These are phyloP conservation scores for Claviceps africana DNA, from an alignment of 2,329 filamentous ascomycete species.

Conservation along the genomic window DNA sequence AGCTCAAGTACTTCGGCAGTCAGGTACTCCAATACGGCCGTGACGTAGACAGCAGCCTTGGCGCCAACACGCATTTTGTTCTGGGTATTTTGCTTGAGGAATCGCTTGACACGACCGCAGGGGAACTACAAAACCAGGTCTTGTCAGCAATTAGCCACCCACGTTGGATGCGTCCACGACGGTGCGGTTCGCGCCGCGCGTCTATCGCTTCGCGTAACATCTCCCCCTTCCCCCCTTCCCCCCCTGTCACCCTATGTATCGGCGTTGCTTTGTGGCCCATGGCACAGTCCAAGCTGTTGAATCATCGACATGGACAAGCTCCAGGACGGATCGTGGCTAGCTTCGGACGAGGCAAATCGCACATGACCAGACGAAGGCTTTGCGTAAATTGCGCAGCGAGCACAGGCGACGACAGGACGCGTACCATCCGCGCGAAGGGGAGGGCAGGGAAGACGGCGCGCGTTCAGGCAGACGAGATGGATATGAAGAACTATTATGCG, in stretches of 20 bases:
- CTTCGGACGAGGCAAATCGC: not conserved
- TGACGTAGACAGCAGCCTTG: constrained; percentile 96
- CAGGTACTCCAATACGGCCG: constrained; percentile 93
- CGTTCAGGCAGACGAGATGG: too few relatives aligned
- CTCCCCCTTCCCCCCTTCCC: not conserved
- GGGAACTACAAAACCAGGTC: constrained; percentile 54
- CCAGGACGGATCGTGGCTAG: not conserved
- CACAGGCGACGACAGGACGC: not conserved
- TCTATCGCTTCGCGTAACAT: not conserved
- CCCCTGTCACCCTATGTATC: not conserved
- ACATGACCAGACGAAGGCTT: too few relatives aligned
- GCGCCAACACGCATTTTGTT: constrained; percentile 99
- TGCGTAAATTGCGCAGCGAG: not conserved
- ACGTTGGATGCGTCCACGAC: not conserved
- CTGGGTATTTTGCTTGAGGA: constrained; percentile 97
- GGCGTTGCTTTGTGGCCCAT: too few relatives aligned
- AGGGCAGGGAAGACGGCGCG: too few relatives aligned
- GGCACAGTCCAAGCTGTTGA: not conserved
- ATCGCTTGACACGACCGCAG: constrained; percentile 99
- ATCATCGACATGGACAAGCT: not conserved
- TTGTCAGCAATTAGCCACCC: not conserved
- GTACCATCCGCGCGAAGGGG: too few relatives aligned
- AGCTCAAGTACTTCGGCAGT: constrained; percentile 96
- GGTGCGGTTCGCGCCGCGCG: not conserved
- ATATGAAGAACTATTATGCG: too few relatives aligned